Conservation (phyloP, 495 filamentous ascomycete species). For the Penicillium lividum region DNA sequence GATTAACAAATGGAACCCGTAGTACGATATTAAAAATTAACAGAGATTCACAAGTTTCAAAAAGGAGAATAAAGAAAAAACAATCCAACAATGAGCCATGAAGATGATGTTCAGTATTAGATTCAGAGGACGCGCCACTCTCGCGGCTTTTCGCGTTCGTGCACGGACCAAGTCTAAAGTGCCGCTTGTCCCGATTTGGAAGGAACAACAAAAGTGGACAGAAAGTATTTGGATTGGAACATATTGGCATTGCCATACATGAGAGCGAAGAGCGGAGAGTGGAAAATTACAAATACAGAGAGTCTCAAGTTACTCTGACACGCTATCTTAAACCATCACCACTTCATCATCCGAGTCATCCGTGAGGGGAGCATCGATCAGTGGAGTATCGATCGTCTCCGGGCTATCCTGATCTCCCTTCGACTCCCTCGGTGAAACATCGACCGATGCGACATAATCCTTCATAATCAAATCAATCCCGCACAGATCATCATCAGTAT, state of each 20-base stretch:
- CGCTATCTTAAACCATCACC: neutral
- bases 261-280: too few relatives aligned
- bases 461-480: neutral
- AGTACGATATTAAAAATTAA: neutral
- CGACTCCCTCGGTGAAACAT: neutral
- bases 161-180: conserved; percentile 35
- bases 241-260: too few relatives aligned
- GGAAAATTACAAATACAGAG: neutral
- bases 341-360: neutral
- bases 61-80: too few relatives aligned
- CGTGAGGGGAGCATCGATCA: neutral
- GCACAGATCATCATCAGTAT: neutral
- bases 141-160: conserved; percentile 30
- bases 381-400: neutral
- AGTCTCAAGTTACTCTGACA: neutral
- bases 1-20: neutral
- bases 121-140: neutral
- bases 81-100: too few relatives aligned
- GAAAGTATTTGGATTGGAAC: too few relatives aligned
- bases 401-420: neutral
- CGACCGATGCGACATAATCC: neutral
- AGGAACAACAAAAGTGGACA: too few relatives aligned
- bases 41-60: too few relatives aligned
- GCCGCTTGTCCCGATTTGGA: too few relatives aligned
- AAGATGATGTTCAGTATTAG: too few relatives aligned